phyloP scores from a whole-genome alignment of 2,329 filamentous ascomycete species.

The Xylariaceae sp. region DNA sequence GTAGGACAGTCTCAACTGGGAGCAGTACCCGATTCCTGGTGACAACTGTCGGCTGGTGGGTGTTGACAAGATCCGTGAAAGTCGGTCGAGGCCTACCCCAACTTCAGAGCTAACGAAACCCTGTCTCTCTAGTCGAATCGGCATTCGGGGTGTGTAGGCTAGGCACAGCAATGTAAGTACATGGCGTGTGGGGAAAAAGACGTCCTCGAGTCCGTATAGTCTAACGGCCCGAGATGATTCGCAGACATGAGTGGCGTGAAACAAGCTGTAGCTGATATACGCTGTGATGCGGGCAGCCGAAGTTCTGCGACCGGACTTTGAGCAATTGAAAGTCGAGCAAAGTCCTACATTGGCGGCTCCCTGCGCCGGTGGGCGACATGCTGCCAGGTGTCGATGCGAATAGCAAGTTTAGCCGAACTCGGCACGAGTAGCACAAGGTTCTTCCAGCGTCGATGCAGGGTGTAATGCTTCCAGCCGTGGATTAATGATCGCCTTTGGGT shows the following conservation, averaged over 20 bases:
- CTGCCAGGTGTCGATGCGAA: constrained; percentile 34
- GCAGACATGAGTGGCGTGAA: constrained; percentile 16
- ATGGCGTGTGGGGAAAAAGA: constrained; percentile 16
- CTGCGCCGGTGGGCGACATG: constrained; percentile 36
- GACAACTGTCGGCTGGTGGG: constrained; percentile 13
- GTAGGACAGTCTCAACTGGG: constrained; percentile 1
- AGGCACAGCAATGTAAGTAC: constrained; percentile 20
- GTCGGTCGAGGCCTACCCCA: constrained; percentile 17
- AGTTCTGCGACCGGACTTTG: constrained; percentile 28
- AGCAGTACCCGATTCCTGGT: constrained; percentile 7
- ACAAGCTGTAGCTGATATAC: constrained; percentile 29
- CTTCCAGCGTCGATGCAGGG: constrained; percentile 8
- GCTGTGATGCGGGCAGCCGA: constrained; percentile 38
- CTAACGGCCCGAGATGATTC: constrained; percentile 13
- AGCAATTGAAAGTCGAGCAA: constrained; percentile 16
- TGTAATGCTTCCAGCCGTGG: constrained; percentile 11
- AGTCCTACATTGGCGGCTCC: constrained; percentile 30
- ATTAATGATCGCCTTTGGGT: constrained; percentile 59
- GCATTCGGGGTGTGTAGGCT: constrained; percentile 10
- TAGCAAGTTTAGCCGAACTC: constrained; percentile 43
- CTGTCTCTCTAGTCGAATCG: constrained; percentile 20
- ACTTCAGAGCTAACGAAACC: constrained; percentile 19
- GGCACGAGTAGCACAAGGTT: constrained; percentile 23
- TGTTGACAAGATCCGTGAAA: constrained; percentile 16
- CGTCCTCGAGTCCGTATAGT: constrained; percentile 16